Evolutionary conservation across 768 basidiomycete species (phyloP).

Genomic region (Fibroporia radiculosa): DNA sequence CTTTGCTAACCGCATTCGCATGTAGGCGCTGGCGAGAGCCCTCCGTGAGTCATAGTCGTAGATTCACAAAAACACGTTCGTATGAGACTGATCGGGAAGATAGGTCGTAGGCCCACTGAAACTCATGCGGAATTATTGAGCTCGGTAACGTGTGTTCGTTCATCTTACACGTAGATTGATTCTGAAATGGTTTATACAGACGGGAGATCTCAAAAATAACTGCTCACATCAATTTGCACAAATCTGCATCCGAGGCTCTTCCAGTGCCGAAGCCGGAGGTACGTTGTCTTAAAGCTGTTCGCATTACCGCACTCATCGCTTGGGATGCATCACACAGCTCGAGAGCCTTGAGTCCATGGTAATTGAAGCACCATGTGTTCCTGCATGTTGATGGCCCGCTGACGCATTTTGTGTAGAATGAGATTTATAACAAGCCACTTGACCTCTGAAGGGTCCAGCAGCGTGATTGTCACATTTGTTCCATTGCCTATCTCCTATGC

Average conservation of each 20-base stretch:
- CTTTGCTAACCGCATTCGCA: not conserved
- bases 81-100: not conserved
- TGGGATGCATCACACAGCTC: not conserved
- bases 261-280: conserved; percentile 5
- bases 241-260: not conserved
- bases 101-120: conserved; percentile 8
- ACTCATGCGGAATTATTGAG: conserved; percentile 9
- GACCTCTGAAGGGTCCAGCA: too few relatives aligned
- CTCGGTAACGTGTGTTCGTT: conserved; percentile 7
- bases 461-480: too few relatives aligned
- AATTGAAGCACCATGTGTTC: not conserved
- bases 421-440: not conserved
- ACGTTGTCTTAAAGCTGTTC: not conserved
- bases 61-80: not conserved
- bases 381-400: too few relatives aligned
- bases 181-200: not conserved
- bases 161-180: not conserved
- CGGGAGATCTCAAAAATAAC: conserved; percentile 10
- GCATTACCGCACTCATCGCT: not conserved
- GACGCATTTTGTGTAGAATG: not conserved
- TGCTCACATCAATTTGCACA: conserved; percentile 5
- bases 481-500: too few relatives aligned
- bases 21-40: conserved; percentile 13
- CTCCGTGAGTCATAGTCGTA: conserved; percentile 8
- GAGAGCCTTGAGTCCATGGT: conserved; percentile 2